Evolutionary conservation across 2,329 filamentous ascomycete species (phyloP), one percentile per base, ranked within the genome.

Genomic region (Endothia cerciana): DNA sequence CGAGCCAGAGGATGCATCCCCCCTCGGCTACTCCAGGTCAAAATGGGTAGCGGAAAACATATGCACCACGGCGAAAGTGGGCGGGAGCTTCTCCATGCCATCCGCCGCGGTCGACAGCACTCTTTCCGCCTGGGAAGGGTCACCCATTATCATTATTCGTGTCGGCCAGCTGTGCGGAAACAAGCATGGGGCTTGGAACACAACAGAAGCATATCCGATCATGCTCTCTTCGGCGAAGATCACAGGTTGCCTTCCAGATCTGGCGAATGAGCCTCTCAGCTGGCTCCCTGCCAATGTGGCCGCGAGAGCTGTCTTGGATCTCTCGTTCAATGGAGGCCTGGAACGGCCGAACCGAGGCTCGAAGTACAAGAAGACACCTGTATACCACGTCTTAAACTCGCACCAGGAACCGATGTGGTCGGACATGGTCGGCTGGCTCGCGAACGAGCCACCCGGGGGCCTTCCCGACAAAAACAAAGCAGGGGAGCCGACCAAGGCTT

Each of bases 11-110:
- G 75, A 80, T 43, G 80, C 83, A 1, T 80, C 81, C 1, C 72
- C 77, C 0, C 75, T 86, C 5, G 86, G 86, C 4, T 88, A 88
- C 69, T 81, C 83, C 1, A 79, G 79, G 36, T 87, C 83, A 0
- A 83, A 86, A 74, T 87, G 85, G 85, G 83, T 87, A 1, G 85
- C 84, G 1, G 86, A 88, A 74, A 77, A 77, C 22, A 81, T 87
- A 11, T 87, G 84, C 68, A 70, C 77, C 0, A 70, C 75, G 6
- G 81, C 81, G 19, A 72, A 74, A 56, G 64, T 73, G 19, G 51
- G 64, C 33, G 36, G 51, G 58, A 58, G 53, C 11, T 64, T 65
- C 8, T 43, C 56, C 22, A 13, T 38, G 8, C 41, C 38, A 6
- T 62, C 49, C 28, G 43, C 70, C 0, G 69, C 61, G 13, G 55